Base-by-base conservation (phyloP, 2,329 filamentous ascomycete genomes). In the Pestalotiopsis sp. region DNA sequence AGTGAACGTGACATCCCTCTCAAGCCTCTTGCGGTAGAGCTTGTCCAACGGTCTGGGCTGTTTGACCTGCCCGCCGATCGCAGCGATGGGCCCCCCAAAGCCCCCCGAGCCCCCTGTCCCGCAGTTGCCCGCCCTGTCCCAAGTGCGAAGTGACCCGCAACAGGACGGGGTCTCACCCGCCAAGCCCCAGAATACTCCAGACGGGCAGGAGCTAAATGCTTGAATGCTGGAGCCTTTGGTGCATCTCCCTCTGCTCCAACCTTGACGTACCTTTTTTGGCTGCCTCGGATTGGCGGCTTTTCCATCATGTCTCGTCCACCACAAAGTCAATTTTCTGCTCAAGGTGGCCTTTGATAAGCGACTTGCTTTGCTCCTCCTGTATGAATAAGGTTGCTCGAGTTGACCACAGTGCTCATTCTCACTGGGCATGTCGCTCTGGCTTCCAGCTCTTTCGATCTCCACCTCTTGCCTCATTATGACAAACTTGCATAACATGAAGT, bases 31-130 rank as follows among this genome's bases (percentile, higher is more conserved):
- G 20, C 59, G 56, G 10, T 64, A 24, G 39, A 26, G 20, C 38
- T 44, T 64, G 61, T 24, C 22, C 39, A 52, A 64, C n/a, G 40
- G n/a, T 44, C 61, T 64, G 39, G 61, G 20, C 61, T 22, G 61
- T 64, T 64, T 64, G 61, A 64, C 61, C 61, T 64, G 22, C 39
- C 38, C 35, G 61, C 61, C 61, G 61, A 64, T 64, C 61, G 39
- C 40, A 40, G 58, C 17, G 30, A 61, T 39, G 24, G 7, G 30
- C 30, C 13, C 24, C 58, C 26, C 58, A 60, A 39, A 14, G 9
- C 44, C 44, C 44, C 44, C 44, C 22, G 44, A 14, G 9, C 44
- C 44, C 44, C 44, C 44, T 52, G 44, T 52, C 44, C 44, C 44
- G 44, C 44, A 52, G 44, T 52, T 52, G 44, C 44, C 44, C n/a